Base-by-base conservation (phyloP, 2,329 filamentous ascomycete species). In the Phialemonium atrogriseum region DNA sequence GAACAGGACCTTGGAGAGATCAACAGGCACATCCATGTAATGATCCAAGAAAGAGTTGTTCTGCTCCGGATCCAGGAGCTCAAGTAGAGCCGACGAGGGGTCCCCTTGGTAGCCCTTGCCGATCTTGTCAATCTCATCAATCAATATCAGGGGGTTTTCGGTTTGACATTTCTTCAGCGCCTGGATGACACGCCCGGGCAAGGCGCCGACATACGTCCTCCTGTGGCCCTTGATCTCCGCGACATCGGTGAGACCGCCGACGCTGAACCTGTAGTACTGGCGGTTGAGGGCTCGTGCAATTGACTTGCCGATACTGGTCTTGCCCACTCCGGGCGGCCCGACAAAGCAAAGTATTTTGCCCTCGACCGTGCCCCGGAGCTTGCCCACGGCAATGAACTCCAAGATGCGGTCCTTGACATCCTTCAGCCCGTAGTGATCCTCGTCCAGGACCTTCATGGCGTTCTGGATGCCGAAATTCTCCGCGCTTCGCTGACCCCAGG, bases 151-250 rank as follows among this genome's bases (percentile, higher is more conserved):
- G 17, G 91, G 91, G 55, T 98, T 98, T 60, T 98, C 93, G 0
- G 91, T 98, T 62, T 96, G 88, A 54, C 89, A 96, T 60, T 98
- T 98, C 70, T 98, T 98, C 49, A 98, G 65, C 1, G 91, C 91
- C 59, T 98, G 93, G 40, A 98, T 96, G 52, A 98, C 94, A 37
- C 93, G 84, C 30, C 91, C 93, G 4, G 91, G 91, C 21, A 98
- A 66, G 16, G 91, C 91, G 40, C 93, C 91, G 32, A 98, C 91
- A 47, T 98, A 98, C 3, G 91, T 98, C 47, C 91, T 76, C 48
- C 91, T 75, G 56, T 98, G 91, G 30, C 91, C 91, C 66, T 98
- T 98, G 68, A 98, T 96, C 56, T 98, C 91, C 12, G 91, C 91
- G 41, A 98, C 93, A 59, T 98, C 91, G 4, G 89, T 94, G 44